These are phyloP conservation scores for Peronospora destructor DNA, from an alignment of 352 stramenopile genomes.

Conservation along the genomic window DNA sequence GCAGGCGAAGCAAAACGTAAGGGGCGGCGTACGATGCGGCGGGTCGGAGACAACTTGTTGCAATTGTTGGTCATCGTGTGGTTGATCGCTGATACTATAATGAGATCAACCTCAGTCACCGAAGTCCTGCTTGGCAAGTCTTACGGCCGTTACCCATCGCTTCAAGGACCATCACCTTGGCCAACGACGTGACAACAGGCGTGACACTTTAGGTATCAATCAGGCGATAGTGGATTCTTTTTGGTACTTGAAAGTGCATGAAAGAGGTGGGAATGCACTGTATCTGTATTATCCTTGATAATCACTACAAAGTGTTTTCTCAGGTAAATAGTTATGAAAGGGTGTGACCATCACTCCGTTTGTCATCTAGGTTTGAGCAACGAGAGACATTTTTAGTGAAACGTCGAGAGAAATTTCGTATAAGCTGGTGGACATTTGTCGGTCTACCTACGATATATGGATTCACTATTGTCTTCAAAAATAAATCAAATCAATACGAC, in stretches of 20 bases:
- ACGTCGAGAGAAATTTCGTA: too few species aligned
- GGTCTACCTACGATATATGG: too few species aligned
- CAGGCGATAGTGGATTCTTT: slow-evolving; percentile 26
- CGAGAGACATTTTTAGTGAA: too few species aligned
- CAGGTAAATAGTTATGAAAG: too few species aligned
- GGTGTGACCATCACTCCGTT: too few species aligned
- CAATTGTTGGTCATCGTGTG: slow-evolving; percentile 9
- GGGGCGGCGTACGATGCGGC: slow-evolving; percentile 17
- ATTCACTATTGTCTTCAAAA: too few species aligned
- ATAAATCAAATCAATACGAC: too few species aligned
- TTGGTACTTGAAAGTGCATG: background rate
- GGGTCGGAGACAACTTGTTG: slow-evolving; percentile 1
- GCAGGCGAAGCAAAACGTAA: slow-evolving; percentile 30
- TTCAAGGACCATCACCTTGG: slow-evolving; percentile 21
- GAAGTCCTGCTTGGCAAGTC: slow-evolving; percentile 5
- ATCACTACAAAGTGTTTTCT: too few species aligned
- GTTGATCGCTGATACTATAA: slow-evolving; percentile 21
- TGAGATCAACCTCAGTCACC: slow-evolving; percentile 6
- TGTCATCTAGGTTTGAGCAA: too few species aligned
- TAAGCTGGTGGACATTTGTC: too few species aligned
- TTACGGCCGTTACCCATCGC: slow-evolving; percentile 23
- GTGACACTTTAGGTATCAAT: slow-evolving; percentile 19
- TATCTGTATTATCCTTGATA: too few species aligned
- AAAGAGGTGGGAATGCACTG: background rate
- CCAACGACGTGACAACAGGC: slow-evolving; percentile 15